phyloP scores from a whole-genome alignment of 495 filamentous ascomycete species.

The Physcia stellaris region DNA sequence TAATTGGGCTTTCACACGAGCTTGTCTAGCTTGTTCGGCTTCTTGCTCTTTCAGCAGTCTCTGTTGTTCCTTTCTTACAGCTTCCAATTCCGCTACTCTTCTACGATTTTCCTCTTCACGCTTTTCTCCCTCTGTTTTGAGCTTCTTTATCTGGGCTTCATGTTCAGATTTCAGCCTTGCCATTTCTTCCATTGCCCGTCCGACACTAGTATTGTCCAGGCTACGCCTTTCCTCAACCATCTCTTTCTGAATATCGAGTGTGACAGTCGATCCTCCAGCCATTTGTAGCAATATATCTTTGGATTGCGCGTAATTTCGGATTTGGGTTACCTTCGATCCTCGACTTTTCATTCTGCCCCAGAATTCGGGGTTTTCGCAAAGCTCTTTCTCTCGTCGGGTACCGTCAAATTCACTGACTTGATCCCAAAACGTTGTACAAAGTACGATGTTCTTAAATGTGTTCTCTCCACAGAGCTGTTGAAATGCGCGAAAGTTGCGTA shows the following conservation, averaged over 20 bases:
- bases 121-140: not conserved
- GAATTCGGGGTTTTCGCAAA: slow-evolving; percentile 22
- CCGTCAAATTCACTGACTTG: slow-evolving; percentile 13
- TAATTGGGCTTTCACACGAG: not conserved
- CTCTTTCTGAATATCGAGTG: slow-evolving; percentile 26
- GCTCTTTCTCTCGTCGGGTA: slow-evolving; percentile 21
- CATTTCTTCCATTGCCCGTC: not conserved
- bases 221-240: slow-evolving; percentile 12
- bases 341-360: slow-evolving; percentile 24
- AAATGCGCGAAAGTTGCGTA: not conserved
- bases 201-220: not conserved
- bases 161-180: not conserved
- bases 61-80: not conserved
- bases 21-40: not conserved
- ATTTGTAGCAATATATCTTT: slow-evolving; percentile 15
- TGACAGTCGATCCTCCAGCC: slow-evolving; percentile 6
- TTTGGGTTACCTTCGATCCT: slow-evolving; percentile 16
- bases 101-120: not conserved
- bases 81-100: not conserved
- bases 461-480: not conserved
- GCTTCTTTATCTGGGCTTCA: not conserved
- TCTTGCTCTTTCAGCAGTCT: not conserved
- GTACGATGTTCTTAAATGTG: slow-evolving; percentile 18
- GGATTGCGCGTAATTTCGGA: slow-evolving; percentile 19
- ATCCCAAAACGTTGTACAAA: slow-evolving; percentile 29